phyloP scores from a whole-genome alignment of 2,329 filamentous ascomycete species.

The Aspergillus nomiae region DNA sequence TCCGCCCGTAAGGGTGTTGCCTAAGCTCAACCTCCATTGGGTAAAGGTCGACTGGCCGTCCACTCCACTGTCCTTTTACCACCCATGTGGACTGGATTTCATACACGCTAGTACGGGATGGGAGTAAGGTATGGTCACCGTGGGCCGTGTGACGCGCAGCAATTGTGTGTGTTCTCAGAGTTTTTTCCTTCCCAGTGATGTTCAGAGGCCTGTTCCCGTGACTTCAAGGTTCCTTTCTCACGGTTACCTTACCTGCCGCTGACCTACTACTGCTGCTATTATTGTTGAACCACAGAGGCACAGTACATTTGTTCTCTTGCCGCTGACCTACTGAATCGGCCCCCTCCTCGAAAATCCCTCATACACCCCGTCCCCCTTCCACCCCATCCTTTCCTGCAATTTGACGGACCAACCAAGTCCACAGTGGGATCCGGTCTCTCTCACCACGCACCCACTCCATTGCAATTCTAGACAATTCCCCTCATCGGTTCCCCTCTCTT shows the following conservation, averaged over 20 bases:
- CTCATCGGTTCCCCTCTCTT: constrained; percentile 13
- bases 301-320: constrained; percentile 6
- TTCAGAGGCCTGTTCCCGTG: background rate
- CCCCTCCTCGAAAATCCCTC: constrained; percentile 26
- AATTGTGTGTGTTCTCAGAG: background rate
- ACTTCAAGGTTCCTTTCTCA: background rate
- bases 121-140: background rate
- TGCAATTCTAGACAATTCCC: constrained; percentile 3
- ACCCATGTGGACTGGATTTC: constrained; percentile 1
- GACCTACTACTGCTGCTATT: background rate
- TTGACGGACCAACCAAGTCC: constrained; percentile 3
- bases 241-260: background rate
- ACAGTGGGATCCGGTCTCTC: constrained; percentile 6
- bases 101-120: background rate
- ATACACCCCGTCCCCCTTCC: constrained; percentile 19
- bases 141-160: background rate
- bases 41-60: constrained; percentile 5
- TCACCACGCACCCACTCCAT: constrained; percentile 1
- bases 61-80: background rate
- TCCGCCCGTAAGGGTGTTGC: constrained; percentile 9
- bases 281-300: background rate
- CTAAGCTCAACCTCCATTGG: constrained; percentile 5
- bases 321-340: constrained; percentile 12
- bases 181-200: background rate
- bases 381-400: constrained; percentile 10